Evolutionary conservation across 108 stramenopile genomes (phyloP).

Genomic region (Cyclotella choctawhatcheeana): DNA sequence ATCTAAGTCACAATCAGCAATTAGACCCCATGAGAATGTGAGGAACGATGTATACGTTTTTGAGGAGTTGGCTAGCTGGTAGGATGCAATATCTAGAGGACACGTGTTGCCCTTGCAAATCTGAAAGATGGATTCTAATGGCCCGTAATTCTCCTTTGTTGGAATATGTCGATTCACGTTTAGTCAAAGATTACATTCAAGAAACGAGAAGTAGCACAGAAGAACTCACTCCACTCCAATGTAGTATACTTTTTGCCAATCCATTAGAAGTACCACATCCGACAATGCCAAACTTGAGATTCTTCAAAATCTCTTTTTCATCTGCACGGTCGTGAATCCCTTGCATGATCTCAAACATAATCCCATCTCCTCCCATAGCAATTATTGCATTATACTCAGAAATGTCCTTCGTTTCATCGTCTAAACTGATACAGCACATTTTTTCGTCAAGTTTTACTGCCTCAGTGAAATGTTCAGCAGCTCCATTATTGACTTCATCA

Average conservation of each 20-base stretch:
- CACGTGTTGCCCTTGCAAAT: constrained; percentile 72
- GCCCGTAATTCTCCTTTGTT: constrained; percentile 41
- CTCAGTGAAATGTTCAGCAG: neutral
- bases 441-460: constrained; percentile 19
- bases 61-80: constrained; percentile 40
- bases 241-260: constrained; percentile 68
- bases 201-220: constrained; percentile 4
- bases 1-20: constrained; percentile 92
- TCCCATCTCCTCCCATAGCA: constrained; percentile 88
- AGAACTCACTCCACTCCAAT: constrained; percentile 39
- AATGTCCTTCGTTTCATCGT: constrained; percentile 47
- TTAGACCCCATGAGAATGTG: constrained; percentile 83
- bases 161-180: neutral
- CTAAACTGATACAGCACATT: neutral
- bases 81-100: constrained; percentile 66
- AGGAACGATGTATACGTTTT: constrained; percentile 72
- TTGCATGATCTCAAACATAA: constrained; percentile 80
- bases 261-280: constrained; percentile 90
- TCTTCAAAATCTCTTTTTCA: constrained; percentile 35
- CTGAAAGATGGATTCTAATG: constrained; percentile 71
- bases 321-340: constrained; percentile 66
- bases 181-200: neutral
- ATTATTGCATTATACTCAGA: constrained; percentile 71
- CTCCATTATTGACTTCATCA: neutral
- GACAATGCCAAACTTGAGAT: constrained; percentile 73